A percentile compares a stretch with the other conserved stretches of the same genome.
Conservation (phyloP, 2,329 filamentous ascomycete genomes). For the Paraphoma sp. region DNA sequence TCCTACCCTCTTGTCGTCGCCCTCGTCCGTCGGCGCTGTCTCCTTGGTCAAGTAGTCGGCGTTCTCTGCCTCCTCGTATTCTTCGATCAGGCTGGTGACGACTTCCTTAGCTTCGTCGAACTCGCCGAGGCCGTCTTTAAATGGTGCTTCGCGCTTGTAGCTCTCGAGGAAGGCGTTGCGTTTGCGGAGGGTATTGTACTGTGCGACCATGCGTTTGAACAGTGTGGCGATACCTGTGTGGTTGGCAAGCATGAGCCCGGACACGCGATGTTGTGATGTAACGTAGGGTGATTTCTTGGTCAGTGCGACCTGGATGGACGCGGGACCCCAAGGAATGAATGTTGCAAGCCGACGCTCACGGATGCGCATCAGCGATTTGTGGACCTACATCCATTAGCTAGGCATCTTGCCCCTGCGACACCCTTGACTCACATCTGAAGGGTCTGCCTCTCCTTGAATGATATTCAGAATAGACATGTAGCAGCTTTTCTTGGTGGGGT, state of each 20-base stretch:
- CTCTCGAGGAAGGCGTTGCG: constrained; percentile 95
- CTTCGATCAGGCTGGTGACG: constrained; percentile 85
- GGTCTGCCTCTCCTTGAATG: constrained; percentile 97
- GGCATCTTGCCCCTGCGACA: neutral
- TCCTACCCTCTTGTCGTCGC: constrained; percentile 39
- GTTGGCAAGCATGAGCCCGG: constrained; percentile 96
- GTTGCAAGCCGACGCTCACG: constrained; percentile 91
- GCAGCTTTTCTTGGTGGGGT: constrained; percentile 94
- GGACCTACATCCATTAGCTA: constrained; percentile 61
- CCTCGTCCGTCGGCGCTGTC: constrained; percentile 51
- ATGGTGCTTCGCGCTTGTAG: constrained; percentile 95
- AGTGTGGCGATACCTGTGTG: constrained; percentile 97
- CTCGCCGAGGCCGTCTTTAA: constrained; percentile 88
- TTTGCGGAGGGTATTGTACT: constrained; percentile 94
- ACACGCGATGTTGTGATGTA: constrained; percentile 91
- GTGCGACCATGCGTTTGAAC: constrained; percentile 90
- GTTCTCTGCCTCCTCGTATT: constrained; percentile 95
- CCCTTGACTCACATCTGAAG: constrained; percentile 72
- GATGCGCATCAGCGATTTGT: constrained; percentile 96
- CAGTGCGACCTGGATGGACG: constrained; percentile 94
- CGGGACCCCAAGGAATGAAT: constrained; percentile 98
- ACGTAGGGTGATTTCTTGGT: constrained; percentile 97
- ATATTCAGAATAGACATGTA: constrained; percentile 99
- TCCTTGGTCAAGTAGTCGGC: constrained; percentile 86
- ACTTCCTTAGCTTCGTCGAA: constrained; percentile 95